Evolutionary conservation across 2,329 filamentous ascomycete genomes (phyloP), one percentile per base, ranked within the genome.

Genomic region (Talaromyces rugulosus): DNA sequence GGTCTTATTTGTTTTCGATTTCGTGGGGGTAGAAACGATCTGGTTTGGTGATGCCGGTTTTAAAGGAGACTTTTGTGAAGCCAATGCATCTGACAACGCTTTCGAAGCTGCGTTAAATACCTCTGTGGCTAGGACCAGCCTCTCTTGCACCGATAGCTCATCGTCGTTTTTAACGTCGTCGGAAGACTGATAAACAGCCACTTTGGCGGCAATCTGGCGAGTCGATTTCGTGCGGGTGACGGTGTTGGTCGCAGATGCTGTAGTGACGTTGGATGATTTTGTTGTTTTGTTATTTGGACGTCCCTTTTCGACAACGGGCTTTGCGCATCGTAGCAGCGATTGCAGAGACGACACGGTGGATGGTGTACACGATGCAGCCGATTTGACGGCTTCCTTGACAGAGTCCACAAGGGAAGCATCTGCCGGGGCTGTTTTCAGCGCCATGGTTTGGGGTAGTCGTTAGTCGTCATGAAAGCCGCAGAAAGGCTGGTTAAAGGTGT

Each of bases 381-480:
- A 83, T 64, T 81, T 76, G 65, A 86, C 75, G 50, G 83, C 83
- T 63, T 77, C 75, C 69, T 85, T 86, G 69, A 85, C 80, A 63
- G 82, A 78, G 59, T 77, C 74, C 50, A 71, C 66, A 18, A 30
- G 23, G 27, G 72, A 63, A 62, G 72, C 70, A 63, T 70, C 71
- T 63, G 69, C 59, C 42, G 70, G 60, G 51, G 51, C 58, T 56
- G 64, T 61, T 66, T 62, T 50, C 18, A 58, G 9, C 34, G 56
- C 56, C 61, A 62, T 62, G 36, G 31, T 60, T 34, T 18, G 18
- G 7, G 5, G 47, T 52, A 36, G 28, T 30, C 27, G 44, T 52
- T 23, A 6, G 47, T 27, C 52, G 47, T 60, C 31, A 60, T 40
- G 51, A 47, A 40, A 44, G 18, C 36, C 18, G 47, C 28, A 42